Percentiles rank a stretch among this genome's conserved stretches.
Evolutionary conservation across 2,329 filamentous ascomycete species (phyloP).

Genomic region (Talaromyces rugulosus): DNA sequence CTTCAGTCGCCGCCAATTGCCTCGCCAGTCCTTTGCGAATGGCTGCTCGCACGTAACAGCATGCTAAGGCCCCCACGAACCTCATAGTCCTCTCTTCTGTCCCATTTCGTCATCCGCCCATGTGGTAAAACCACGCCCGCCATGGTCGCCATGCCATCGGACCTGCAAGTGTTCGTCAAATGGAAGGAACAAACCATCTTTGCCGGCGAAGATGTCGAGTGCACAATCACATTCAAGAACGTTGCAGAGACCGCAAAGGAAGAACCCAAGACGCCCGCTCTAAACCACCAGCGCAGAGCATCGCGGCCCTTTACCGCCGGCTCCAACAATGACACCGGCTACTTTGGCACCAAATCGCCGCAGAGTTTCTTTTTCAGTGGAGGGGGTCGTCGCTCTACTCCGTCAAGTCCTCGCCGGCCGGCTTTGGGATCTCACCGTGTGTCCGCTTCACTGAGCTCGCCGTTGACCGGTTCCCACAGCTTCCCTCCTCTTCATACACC

Average conservation of each 20-base stretch:
- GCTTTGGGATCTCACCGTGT: constrained; percentile 29
- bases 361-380: constrained; percentile 31
- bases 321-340: constrained; percentile 30
- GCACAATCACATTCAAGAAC: constrained; percentile 95
- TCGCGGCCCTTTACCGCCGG: constrained; percentile 32
- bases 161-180: constrained; percentile 91
- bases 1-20: constrained; percentile 4
- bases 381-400: constrained; percentile 32
- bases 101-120: constrained; percentile 20
- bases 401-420: constrained; percentile 29
- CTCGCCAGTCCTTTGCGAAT: neutral
- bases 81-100: constrained; percentile 14
- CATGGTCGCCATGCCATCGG: constrained; percentile 51
- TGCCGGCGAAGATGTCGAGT: constrained; percentile 91
- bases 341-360: constrained; percentile 36
- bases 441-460: constrained; percentile 38
- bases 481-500: constrained; percentile 35
- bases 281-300: constrained; percentile 32
- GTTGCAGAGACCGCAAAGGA: constrained; percentile 49
- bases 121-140: constrained; percentile 25
- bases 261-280: constrained; percentile 20
- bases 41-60: constrained; percentile 19
- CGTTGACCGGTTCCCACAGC: constrained; percentile 35
- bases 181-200: constrained; percentile 95
- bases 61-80: constrained; percentile 21